These are phyloP conservation scores for Beauveria caledonica DNA, from an alignment of 2,329 filamentous ascomycete species.

Conservation along the genomic window DNA sequence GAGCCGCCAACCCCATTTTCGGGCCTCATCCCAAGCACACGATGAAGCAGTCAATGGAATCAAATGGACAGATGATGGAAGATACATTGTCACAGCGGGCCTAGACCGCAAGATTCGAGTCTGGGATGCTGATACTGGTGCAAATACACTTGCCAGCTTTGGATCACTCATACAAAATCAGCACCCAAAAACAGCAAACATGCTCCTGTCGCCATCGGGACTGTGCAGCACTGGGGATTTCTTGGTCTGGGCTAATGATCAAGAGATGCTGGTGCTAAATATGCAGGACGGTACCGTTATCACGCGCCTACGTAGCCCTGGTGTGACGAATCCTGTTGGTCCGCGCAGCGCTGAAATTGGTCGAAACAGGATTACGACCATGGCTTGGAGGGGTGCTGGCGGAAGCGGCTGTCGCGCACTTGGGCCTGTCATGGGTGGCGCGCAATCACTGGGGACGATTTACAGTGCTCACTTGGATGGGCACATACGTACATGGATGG, in stretches of 20 bases:
- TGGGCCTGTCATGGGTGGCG: constrained; percentile 53
- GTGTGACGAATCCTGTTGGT: constrained; percentile 37
- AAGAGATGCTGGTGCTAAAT: constrained; percentile 72
- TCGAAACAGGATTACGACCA: constrained; percentile 60
- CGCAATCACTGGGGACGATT: constrained; percentile 45
- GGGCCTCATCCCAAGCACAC: constrained; percentile 57
- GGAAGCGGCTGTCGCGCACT: constrained; percentile 50
- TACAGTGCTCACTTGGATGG: constrained; percentile 83
- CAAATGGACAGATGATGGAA: constrained; percentile 74
- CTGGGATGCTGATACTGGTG: constrained; percentile 73
- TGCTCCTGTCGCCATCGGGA: constrained; percentile 55
- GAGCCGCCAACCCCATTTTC: constrained; percentile 30
- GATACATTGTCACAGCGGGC: constrained; percentile 68
- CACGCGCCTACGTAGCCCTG: constrained; percentile 60
- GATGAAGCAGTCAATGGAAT: constrained; percentile 76
- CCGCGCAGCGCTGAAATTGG: constrained; percentile 43
- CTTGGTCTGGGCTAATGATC: constrained; percentile 74
- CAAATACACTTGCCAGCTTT: constrained; percentile 84
- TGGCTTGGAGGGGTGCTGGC: constrained; percentile 59
- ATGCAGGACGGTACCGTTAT: constrained; percentile 68
- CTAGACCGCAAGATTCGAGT: constrained; percentile 80
- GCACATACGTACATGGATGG: constrained; percentile 71
- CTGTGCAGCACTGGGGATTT: constrained; percentile 52
- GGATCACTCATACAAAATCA: constrained; percentile 73
- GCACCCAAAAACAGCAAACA: constrained; percentile 51